Conservation (phyloP, 345 rosid genomes). For the Excoecaria agallocha region DNA sequence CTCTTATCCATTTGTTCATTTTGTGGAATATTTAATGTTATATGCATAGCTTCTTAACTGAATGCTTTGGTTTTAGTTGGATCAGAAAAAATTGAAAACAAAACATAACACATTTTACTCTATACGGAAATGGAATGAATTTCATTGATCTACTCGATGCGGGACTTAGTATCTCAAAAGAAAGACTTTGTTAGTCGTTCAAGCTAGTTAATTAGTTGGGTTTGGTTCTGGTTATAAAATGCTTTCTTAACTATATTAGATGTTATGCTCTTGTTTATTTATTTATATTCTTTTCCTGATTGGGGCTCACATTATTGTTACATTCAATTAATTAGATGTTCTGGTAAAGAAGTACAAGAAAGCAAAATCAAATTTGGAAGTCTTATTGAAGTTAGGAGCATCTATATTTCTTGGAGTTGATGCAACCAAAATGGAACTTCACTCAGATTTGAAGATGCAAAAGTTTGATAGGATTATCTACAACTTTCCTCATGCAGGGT, state of each 20-base stretch:
- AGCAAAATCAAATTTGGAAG: conserved; percentile 41
- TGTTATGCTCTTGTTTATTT: no score
- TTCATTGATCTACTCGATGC: no score
- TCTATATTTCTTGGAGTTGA: conserved; percentile 45
- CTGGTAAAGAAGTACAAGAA: conserved; percentile 39
- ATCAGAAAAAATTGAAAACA: no score
- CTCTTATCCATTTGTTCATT: no score
- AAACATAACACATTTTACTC: no score
- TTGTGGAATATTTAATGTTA: no score
- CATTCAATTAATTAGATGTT: conserved; percentile 29
- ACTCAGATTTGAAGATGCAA: conserved; percentile 29
- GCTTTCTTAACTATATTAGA: background rate
- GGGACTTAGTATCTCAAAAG: background rate
- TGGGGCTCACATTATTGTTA: background rate
- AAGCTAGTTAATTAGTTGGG: background rate
- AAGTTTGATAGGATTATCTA: conserved; percentile 52
- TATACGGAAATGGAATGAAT: no score
- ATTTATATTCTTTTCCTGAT: background rate
- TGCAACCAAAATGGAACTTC: conserved; percentile 43
- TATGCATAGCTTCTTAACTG: no score
- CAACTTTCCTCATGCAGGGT: conserved; percentile 72
- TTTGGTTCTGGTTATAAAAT: background rate
- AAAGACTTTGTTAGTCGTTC: background rate
- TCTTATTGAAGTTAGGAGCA: conserved; percentile 42
- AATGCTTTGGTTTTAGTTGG: no score